These are phyloP conservation scores for Metrosideros polymorpha DNA, from an alignment of 441 rosid genomes.

Conservation along the genomic window DNA sequence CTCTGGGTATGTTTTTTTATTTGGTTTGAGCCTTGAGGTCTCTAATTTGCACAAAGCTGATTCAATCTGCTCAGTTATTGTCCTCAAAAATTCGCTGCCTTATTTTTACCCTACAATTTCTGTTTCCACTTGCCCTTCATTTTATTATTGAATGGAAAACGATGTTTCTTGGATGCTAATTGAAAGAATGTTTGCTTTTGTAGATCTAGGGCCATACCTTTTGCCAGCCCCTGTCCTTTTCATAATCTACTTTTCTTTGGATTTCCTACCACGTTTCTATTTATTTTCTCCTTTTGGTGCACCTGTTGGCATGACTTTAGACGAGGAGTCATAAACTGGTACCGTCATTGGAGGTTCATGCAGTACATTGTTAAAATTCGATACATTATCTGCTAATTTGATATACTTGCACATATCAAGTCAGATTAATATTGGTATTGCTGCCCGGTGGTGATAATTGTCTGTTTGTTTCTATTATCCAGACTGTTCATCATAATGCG, in stretches of 20 bases:
- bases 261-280: not conserved
- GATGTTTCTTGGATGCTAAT: not conserved
- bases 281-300: not conserved
- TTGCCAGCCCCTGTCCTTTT: not conserved
- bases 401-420: not conserved
- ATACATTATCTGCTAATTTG: not conserved
- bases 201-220: not conserved
- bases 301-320: not conserved
- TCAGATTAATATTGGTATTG: not conserved
- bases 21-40: not conserved
- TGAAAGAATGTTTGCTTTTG: not conserved
- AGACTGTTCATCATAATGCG: constrained; percentile 75
- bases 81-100: not conserved
- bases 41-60: not conserved
- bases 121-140: not conserved
- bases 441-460: not conserved
- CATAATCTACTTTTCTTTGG: not conserved
- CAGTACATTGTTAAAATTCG: not conserved
- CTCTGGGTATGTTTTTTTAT: not conserved
- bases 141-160: not conserved
- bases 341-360: not conserved
- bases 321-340: not conserved
- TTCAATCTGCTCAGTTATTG: not conserved
- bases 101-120: not conserved
- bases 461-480: not conserved